A percentile compares a stretch with the other conserved stretches of the same genome.
Evolutionary conservation across 352 stramenopile species (phyloP).

Genomic region (Phytophthora tubulina): DNA sequence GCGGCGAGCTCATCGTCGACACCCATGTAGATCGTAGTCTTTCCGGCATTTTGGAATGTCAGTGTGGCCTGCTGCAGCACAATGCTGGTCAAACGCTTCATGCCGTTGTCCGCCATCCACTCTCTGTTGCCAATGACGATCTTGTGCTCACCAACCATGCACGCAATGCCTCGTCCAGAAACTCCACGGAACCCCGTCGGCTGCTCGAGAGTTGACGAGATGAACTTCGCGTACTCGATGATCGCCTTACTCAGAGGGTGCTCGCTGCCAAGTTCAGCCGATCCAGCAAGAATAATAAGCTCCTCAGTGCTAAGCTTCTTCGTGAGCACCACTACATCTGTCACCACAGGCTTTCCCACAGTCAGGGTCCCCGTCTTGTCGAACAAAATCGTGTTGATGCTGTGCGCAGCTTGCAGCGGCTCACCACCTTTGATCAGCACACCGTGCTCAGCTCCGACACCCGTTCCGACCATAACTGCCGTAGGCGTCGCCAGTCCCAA

Average conservation of each 20-base stretch:
- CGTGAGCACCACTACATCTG: conserved; percentile 84
- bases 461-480: conserved; percentile 98
- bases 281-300: conserved; percentile 91
- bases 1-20: conserved; percentile 81
- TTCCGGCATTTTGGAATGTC: conserved; percentile 90
- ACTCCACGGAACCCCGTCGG: conserved; percentile 84
- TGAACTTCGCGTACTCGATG: conserved; percentile 92
- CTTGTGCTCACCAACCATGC: conserved; percentile 69
- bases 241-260: conserved; percentile 95
- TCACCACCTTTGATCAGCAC: conserved; percentile 99
- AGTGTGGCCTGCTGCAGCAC: conserved; percentile 77
- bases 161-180: conserved; percentile 90
- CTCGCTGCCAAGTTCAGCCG: conserved; percentile 94
- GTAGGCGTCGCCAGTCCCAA: conserved; percentile 98
- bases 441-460: conserved; percentile 95
- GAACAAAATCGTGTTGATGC: conserved; percentile 97
- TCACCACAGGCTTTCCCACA: conserved; percentile 90
- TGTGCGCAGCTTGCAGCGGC: conserved; percentile 92
- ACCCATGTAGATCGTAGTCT: conserved; percentile 97
- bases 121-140: conserved; percentile 94
- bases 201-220: conserved; percentile 78
- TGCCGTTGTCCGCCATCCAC: conserved; percentile 87
- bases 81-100: conserved; percentile 78
- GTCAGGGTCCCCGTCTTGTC: conserved; percentile 99
- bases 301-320: conserved; percentile 84